phyloP scores from a whole-genome alignment of 352 stramenopile genomes.

The Halophytophthora batemanensis region DNA sequence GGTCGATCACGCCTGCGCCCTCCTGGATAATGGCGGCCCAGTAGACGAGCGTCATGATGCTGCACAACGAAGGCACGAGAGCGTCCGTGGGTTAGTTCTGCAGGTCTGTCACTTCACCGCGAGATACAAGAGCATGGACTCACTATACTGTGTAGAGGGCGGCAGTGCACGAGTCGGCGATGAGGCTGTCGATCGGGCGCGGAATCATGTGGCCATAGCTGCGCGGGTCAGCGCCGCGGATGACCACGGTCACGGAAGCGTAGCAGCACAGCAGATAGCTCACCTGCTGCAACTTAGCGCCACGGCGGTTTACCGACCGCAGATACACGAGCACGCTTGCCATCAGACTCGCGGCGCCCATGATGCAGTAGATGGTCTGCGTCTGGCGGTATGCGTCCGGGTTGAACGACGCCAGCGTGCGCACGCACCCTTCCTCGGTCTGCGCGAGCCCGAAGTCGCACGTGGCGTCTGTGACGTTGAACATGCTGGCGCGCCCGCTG shows the following conservation, averaged over 20 bases:
- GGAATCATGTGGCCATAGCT: constrained; percentile 38
- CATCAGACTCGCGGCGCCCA: constrained; percentile 17
- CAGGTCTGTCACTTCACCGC: too few relatives aligned
- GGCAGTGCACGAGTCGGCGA: constrained; percentile 38
- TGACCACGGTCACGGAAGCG: constrained; percentile 31
- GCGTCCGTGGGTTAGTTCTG: too few relatives aligned
- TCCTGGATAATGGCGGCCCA: constrained; percentile 33
- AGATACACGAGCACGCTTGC: constrained; percentile 30
- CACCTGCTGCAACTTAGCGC: constrained; percentile 32
- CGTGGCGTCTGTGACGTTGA: constrained; percentile 26
- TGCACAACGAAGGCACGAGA: not conserved
- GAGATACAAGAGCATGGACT: too few relatives aligned
- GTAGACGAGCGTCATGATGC: constrained; percentile 24
- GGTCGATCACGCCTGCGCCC: constrained; percentile 10
- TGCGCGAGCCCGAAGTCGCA: constrained; percentile 30
- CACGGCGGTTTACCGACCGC: constrained; percentile 23
- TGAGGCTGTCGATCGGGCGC: constrained; percentile 29
- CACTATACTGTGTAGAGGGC: too few relatives aligned
- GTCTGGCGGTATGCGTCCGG: constrained; percentile 20
- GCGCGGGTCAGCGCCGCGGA: constrained; percentile 30
- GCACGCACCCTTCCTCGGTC: constrained; percentile 22
- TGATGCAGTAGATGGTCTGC: constrained; percentile 31
- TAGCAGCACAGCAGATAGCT: constrained; percentile 39
- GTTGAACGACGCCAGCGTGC: constrained; percentile 28
- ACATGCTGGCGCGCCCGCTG: too few relatives aligned